These are phyloP conservation scores for Helichrysum umbraculigerum DNA, from an alignment of 129 eudicot species.

Conservation along the genomic window DNA sequence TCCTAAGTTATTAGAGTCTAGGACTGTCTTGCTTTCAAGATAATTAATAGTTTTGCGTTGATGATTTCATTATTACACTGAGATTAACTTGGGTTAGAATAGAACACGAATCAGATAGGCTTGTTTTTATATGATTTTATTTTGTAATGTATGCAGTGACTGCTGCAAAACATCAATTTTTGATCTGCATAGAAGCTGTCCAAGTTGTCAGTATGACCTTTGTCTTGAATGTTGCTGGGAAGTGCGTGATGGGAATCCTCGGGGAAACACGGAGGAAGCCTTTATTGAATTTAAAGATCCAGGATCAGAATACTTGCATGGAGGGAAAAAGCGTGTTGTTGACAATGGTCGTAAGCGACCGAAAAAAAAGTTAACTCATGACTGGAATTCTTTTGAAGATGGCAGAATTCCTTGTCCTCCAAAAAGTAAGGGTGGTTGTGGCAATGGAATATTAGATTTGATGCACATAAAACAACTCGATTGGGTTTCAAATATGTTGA, in stretches of 20 bases:
- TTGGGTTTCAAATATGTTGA: conserved; percentile 42
- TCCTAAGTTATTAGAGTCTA: background rate
- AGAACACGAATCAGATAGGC: too few species aligned
- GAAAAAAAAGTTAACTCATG: conserved; percentile 25
- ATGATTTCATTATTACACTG: too few species aligned
- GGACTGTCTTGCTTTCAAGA: too few species aligned
- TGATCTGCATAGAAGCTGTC: conserved; percentile 71
- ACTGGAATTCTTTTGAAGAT: conserved; percentile 58
- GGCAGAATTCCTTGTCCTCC: conserved; percentile 82
- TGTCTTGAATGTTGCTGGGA: conserved; percentile 82
- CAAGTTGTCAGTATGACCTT: conserved; percentile 58
- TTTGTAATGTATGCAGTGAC: conserved; percentile 48
- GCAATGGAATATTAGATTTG: conserved; percentile 47
- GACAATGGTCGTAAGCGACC: background rate
- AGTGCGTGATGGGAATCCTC: conserved; percentile 55
- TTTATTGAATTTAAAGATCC: conserved; percentile 22
- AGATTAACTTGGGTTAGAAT: too few species aligned
- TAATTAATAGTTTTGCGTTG: too few species aligned
- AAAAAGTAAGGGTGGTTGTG: conserved; percentile 58
- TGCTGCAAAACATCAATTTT: conserved; percentile 69
- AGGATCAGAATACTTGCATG: conserved; percentile 50
- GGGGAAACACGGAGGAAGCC: conserved; percentile 47
- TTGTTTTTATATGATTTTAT: too few species aligned
- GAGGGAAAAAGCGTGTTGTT: conserved; percentile 7
- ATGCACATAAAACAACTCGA: conserved; percentile 24